Percentiles rank a stretch among this genome's conserved stretches.
Conservation (phyloP, 2,329 filamentous ascomycete species). For the Blastomyces emzantsi region DNA sequence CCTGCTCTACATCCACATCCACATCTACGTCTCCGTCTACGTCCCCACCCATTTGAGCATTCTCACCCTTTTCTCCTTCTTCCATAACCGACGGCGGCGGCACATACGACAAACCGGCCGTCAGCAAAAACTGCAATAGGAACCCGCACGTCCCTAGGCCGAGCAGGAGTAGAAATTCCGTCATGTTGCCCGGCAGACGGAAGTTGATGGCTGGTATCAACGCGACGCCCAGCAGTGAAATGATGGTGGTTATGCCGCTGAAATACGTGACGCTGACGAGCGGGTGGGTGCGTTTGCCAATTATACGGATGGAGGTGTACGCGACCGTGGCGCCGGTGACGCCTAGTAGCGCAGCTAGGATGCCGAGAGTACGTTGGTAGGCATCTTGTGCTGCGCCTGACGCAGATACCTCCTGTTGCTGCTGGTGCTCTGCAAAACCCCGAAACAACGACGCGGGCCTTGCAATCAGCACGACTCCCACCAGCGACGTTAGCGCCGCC, state of each 20-base stretch:
- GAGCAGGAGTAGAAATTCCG: conserved; percentile 59
- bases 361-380: conserved; percentile 60
- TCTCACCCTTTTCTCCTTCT: neutral
- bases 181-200: conserved; percentile 43
- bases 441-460: conserved; percentile 54
- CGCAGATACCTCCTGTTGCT: neutral
- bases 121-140: conserved; percentile 77
- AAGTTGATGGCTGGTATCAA: conserved; percentile 49
- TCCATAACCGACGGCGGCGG: conserved; percentile 39
- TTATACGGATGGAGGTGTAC: conserved; percentile 68
- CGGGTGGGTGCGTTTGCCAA: conserved; percentile 70
- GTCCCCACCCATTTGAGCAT: neutral
- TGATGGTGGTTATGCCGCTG: conserved; percentile 57
- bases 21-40: neutral
- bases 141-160: conserved; percentile 68
- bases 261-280: conserved; percentile 86
- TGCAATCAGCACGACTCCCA: conserved; percentile 76
- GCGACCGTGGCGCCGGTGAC: conserved; percentile 67
- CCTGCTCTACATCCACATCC: neutral
- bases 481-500: conserved; percentile 63
- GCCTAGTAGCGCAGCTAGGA: conserved; percentile 63
- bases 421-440: conserved; percentile 18
- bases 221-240: conserved; percentile 54
- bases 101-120: conserved; percentile 64
- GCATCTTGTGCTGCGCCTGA: conserved; percentile 32